Evolutionary conservation across 2,329 filamentous ascomycete species (phyloP).

Genomic region (Simplicillium aogashimaense): DNA sequence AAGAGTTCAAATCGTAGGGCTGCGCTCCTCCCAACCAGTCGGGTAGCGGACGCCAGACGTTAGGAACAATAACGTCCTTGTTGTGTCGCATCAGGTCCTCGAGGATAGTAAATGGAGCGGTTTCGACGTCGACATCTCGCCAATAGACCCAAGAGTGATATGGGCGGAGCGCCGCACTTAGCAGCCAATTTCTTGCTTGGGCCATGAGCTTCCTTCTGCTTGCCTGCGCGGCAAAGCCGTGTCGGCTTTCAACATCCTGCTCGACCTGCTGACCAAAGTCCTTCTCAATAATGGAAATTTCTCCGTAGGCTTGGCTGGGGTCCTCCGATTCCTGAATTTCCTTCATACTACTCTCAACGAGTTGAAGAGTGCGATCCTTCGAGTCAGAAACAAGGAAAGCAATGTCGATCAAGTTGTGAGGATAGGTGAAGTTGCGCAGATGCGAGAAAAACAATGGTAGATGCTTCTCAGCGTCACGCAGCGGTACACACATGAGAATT

Average conservation of each 20-base stretch:
- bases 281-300: conserved; percentile 97
- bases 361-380: conserved; percentile 75
- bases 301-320: conserved; percentile 75
- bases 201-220: conserved; percentile 94
- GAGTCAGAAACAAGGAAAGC: conserved; percentile 97
- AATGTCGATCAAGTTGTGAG: conserved; percentile 90
- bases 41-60: conserved; percentile 96
- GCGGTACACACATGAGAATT: conserved; percentile 86
- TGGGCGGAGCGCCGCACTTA: conserved; percentile 85
- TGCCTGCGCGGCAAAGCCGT: conserved; percentile 94
- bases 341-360: conserved; percentile 67
- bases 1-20: conserved; percentile 96
- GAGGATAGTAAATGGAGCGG: conserved; percentile 89
- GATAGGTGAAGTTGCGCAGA: conserved; percentile 91
- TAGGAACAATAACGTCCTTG: conserved; percentile 96
- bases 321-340: conserved; percentile 73
- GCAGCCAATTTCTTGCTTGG: conserved; percentile 90
- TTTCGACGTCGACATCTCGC: conserved; percentile 97
- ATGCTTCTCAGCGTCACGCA: conserved; percentile 87
- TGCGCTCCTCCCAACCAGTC: conserved; percentile 99
- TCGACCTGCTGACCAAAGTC: conserved; percentile 98
- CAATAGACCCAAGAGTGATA: conserved; percentile 99
- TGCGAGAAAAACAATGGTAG: conserved; percentile 98
- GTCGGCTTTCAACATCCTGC: conserved; percentile 93
- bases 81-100: conserved; percentile 98